These are phyloP conservation scores for Populus tremula DNA, from an alignment of 345 rosid species.

Conservation along the genomic window DNA sequence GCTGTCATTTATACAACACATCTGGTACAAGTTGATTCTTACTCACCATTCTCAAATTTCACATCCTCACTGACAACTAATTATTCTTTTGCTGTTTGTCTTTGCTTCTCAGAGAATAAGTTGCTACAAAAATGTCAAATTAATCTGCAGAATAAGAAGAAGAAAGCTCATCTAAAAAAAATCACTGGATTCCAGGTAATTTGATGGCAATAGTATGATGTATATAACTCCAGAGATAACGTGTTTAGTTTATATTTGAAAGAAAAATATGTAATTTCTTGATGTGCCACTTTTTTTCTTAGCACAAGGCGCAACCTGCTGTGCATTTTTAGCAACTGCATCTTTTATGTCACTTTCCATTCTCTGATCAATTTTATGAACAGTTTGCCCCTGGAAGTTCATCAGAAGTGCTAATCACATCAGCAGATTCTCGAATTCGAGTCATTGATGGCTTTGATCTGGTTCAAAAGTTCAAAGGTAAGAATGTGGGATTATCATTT, in stretches of 20 bases:
- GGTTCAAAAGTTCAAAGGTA: constrained; percentile 90
- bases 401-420: constrained; percentile 87
- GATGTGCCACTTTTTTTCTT: neutral
- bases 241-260: neutral
- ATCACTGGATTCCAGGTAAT: constrained; percentile 99
- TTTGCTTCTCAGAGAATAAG: constrained; percentile 61
- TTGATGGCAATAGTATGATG: neutral
- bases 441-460: constrained; percentile 77
- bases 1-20: constrained; percentile 68
- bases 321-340: neutral
- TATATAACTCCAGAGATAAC: neutral
- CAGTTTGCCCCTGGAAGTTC: constrained; percentile 95
- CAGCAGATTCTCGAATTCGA: constrained; percentile 90
- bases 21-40: constrained; percentile 44
- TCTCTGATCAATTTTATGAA: constrained; percentile 27
- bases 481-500: constrained; percentile 13
- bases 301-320: neutral
- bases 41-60: neutral
- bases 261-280: neutral
- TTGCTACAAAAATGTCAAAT: constrained; percentile 67
- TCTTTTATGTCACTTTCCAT: constrained; percentile 15
- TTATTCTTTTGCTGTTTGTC: neutral
- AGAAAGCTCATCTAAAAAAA: constrained; percentile 85
- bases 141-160: constrained; percentile 84
- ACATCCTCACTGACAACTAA: neutral